Evolutionary conservation across 2,329 filamentous ascomycete genomes (phyloP).

Genomic region (Chalara sp.): DNA sequence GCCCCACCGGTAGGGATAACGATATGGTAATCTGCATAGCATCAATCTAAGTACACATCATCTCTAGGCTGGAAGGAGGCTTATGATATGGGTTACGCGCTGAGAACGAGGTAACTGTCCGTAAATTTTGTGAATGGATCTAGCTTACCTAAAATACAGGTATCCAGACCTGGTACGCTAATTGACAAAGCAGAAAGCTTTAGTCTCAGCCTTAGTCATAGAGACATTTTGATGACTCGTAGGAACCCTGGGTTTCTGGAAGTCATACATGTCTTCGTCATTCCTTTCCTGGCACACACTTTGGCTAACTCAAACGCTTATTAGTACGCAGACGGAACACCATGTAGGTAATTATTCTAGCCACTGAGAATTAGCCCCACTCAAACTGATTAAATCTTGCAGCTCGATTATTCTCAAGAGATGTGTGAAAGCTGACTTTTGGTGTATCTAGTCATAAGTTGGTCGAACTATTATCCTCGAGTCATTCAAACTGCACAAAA

Average conservation of each 20-base stretch:
- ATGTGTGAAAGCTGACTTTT: conserved; percentile 16
- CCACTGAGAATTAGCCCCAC: no score
- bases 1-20: conserved; percentile 46
- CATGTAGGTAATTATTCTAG: conserved; percentile 4
- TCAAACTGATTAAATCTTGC: no score
- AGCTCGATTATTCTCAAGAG: conserved; percentile 37
- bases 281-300: no score
- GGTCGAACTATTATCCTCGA: conserved; percentile 52
- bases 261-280: no score
- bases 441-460: no score
- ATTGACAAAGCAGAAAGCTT: no score
- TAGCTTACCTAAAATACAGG: conserved; percentile 14
- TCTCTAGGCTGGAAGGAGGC: conserved; percentile 40
- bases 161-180: conserved; percentile 36
- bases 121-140: background rate
- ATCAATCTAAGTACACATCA: background rate
- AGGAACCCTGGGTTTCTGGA: no score
- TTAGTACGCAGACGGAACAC: conserved; percentile 31
- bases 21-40: background rate
- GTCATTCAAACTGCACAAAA: conserved; percentile 56
- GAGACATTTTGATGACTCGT: no score
- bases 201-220: no score
- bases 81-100: conserved; percentile 46
- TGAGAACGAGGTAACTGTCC: conserved; percentile 34
- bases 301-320: no score